phyloP scores from a whole-genome alignment of 805 yeast genomes.

The Barnettozyma siamensis region DNA sequence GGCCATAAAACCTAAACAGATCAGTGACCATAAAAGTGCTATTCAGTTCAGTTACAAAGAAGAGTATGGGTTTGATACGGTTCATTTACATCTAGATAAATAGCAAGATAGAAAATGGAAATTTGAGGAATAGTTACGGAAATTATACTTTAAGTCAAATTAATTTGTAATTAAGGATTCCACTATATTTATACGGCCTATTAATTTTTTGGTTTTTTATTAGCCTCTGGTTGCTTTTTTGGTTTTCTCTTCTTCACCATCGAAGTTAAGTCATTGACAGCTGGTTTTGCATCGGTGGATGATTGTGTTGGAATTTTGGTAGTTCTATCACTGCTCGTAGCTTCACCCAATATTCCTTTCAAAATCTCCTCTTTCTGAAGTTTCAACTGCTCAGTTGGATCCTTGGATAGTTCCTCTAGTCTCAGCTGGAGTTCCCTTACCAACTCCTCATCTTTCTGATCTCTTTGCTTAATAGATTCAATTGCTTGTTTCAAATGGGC shows the following conservation, averaged over 20 bases:
- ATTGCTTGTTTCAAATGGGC: constrained; percentile 51
- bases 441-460: constrained; percentile 38
- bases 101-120: background rate
- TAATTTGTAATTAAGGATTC: background rate
- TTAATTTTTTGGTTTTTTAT: constrained; percentile 17
- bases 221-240: constrained; percentile 9
- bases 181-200: too few relatives aligned
- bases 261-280: constrained; percentile 56
- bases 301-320: constrained; percentile 19
- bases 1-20: constrained; percentile 1
- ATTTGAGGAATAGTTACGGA: too few relatives aligned
- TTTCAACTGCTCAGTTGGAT: constrained; percentile 43
- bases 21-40: constrained; percentile 3
- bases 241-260: constrained; percentile 53
- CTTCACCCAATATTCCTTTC: constrained; percentile 52
- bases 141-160: background rate
- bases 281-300: constrained; percentile 17
- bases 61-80: constrained; percentile 20
- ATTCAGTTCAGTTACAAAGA: constrained; percentile 16
- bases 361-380: constrained; percentile 48
- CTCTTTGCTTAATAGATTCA: constrained; percentile 38
- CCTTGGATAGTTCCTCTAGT: constrained; percentile 47
- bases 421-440: constrained; percentile 52
- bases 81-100: constrained; percentile 9
- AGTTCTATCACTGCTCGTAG: constrained; percentile 24